phyloP scores from a whole-genome alignment of 805 yeast species.

The Wickerhamomyces ciferrii region DNA sequence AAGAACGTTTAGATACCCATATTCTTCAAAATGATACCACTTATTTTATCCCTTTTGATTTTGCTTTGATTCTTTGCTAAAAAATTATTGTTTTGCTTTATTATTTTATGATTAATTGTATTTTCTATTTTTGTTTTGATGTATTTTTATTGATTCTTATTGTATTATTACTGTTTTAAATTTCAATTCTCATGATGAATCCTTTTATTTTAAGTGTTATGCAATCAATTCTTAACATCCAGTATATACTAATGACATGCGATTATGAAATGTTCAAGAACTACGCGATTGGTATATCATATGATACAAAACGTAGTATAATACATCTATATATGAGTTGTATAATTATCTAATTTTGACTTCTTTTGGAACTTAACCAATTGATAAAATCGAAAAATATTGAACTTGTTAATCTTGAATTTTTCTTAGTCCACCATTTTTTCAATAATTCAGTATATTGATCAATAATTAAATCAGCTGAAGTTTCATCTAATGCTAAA shows the following conservation, averaged over 20 bases:
- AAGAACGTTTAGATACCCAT: neutral
- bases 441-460: slow-evolving; percentile 52
- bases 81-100: neutral
- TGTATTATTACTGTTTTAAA: neutral
- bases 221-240: too few relatives aligned
- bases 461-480: slow-evolving; percentile 42
- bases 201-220: too few relatives aligned
- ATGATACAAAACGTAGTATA: too few relatives aligned
- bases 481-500: slow-evolving; percentile 26
- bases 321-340: neutral
- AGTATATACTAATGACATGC: too few relatives aligned
- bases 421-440: slow-evolving; percentile 49
- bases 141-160: neutral
- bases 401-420: slow-evolving; percentile 44
- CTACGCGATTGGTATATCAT: too few relatives aligned
- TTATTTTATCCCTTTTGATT: neutral
- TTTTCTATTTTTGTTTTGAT: too few relatives aligned
- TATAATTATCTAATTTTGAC: slow-evolving; percentile 1
- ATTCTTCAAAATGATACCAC: too few relatives aligned
- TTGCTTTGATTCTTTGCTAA: neutral
- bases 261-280: too few relatives aligned
- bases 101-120: neutral
- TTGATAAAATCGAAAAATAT: slow-evolving; percentile 75
- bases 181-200: too few relatives aligned
- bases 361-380: slow-evolving; percentile 61